Conservation (phyloP, 2,329 filamentous ascomycete species). For the Sarocladium kiliense region DNA sequence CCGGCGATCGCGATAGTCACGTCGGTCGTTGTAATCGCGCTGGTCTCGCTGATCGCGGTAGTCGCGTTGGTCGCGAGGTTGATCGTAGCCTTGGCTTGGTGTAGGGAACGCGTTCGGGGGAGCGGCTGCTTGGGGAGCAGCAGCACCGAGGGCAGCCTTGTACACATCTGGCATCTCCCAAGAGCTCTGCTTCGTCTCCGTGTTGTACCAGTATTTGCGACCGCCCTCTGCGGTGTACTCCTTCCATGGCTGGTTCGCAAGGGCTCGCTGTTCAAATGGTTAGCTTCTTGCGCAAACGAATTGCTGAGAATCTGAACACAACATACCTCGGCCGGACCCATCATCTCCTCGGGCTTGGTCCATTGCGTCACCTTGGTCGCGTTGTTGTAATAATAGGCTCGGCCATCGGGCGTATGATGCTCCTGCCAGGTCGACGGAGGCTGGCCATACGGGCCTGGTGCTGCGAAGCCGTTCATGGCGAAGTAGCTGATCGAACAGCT, state of each 20-base stretch:
- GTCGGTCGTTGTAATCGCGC: conserved; percentile 12
- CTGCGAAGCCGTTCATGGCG: conserved; percentile 52
- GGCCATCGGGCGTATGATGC: conserved; percentile 73
- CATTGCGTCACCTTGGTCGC: conserved; percentile 86
- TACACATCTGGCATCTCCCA: conserved; percentile 91
- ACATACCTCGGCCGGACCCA: conserved; percentile 73
- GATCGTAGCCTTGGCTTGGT: conserved; percentile 20
- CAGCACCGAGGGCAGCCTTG: conserved; percentile 59
- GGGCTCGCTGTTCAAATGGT: conserved; percentile 56
- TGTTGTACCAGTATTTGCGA: conserved; percentile 93
- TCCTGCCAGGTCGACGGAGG: conserved; percentile 68
- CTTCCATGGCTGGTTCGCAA: conserved; percentile 84
- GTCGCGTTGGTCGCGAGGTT: conserved; percentile 33
- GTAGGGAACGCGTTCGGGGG: conserved; percentile 14
- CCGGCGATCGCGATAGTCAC: conserved; percentile 23
- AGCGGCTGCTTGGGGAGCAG: conserved; percentile 23
- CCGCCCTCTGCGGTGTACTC: conserved; percentile 85
- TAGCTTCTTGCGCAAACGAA: background rate
- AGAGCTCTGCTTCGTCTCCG: conserved; percentile 82
- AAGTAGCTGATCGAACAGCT: background rate
- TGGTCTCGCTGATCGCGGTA: conserved; percentile 17
- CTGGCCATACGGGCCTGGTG: conserved; percentile 37
- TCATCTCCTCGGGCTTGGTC: conserved; percentile 87
- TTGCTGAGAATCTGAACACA: background rate
- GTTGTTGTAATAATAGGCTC: conserved; percentile 86